A percentile compares a stretch with the other conserved stretches of the same genome.
Conservation (phyloP, 352 stramenopile genomes). For the Globisporangium viniferum region DNA sequence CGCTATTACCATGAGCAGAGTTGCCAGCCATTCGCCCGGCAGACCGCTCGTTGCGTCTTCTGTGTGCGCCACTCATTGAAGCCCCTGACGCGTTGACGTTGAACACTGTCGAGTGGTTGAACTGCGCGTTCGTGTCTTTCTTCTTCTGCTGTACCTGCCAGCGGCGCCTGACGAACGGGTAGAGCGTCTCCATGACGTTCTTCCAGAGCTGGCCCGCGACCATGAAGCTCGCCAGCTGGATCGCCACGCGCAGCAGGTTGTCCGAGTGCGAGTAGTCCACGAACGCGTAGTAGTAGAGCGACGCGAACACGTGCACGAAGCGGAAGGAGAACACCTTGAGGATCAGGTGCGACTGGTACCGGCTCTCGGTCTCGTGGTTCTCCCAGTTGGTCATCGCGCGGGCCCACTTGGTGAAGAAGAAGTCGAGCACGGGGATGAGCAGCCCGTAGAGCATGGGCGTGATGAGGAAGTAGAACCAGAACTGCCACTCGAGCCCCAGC, state of each 20-base stretch:
- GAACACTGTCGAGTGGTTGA: constrained; percentile 63
- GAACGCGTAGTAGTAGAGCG: constrained; percentile 96
- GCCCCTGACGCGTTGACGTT: constrained; percentile 20
- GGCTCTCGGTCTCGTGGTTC: constrained; percentile 87
- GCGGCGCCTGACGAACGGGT: constrained; percentile 63
- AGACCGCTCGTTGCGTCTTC: constrained; percentile 14
- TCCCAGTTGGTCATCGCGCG: constrained; percentile 92
- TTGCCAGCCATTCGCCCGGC: background rate
- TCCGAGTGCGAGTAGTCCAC: constrained; percentile 28
- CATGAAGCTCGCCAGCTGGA: constrained; percentile 93
- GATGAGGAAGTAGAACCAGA: constrained; percentile 85
- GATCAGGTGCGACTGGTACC: constrained; percentile 91
- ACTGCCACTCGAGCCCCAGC: constrained; percentile 72
- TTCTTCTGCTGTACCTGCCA: constrained; percentile 51
- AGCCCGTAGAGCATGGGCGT: constrained; percentile 86
- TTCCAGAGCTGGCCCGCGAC: constrained; percentile 93
- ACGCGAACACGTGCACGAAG: constrained; percentile 96
- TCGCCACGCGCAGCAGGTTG: constrained; percentile 87
- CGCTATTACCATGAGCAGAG: background rate
- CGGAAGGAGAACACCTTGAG: constrained; percentile 98
- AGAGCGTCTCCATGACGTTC: constrained; percentile 89
- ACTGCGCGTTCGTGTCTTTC: constrained; percentile 51
- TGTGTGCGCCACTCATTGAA: constrained; percentile 2
- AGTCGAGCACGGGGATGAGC: constrained; percentile 77
- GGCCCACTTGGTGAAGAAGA: constrained; percentile 84